These are phyloP conservation scores for Wickerhamiella siamensis DNA, from an alignment of 805 yeast species.

Conservation along the genomic window DNA sequence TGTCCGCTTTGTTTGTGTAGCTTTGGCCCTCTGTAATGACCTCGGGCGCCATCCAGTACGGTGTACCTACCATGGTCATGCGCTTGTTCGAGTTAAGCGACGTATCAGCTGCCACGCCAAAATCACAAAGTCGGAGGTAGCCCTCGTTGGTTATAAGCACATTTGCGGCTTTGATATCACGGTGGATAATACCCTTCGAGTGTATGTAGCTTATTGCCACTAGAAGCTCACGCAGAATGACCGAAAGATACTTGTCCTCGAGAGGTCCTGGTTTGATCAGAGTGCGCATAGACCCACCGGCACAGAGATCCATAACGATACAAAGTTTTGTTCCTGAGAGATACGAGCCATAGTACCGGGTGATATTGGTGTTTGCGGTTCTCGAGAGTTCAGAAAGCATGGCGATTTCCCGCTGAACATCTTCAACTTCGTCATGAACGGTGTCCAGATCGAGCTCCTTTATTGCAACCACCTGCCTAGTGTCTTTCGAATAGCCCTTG, in stretches of 20 bases:
- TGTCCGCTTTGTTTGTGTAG: conserved; percentile 67
- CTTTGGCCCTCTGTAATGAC: conserved; percentile 32
- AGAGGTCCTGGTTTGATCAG: conserved; percentile 72
- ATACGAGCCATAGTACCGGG: conserved; percentile 81
- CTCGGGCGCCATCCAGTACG: conserved; percentile 46
- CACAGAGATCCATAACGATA: conserved; percentile 96
- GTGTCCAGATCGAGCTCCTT: conserved; percentile 87
- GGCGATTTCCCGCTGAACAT: conserved; percentile 85
- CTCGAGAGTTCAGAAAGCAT: conserved; percentile 68
- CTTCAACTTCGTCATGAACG: conserved; percentile 84
- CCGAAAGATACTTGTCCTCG: conserved; percentile 70
- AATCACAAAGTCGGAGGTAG: conserved; percentile 81
- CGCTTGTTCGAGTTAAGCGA: conserved; percentile 62
- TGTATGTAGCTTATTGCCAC: conserved; percentile 72
- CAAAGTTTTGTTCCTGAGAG: conserved; percentile 81
- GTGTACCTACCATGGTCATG: conserved; percentile 72
- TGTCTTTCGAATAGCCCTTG: conserved; percentile 46
- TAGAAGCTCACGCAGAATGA: conserved; percentile 72
- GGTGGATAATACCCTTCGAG: conserved; percentile 78
- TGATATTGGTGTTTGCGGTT: conserved; percentile 64
- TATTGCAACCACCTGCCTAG: conserved; percentile 76
- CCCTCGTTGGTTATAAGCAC: conserved; percentile 83
- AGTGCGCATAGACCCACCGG: conserved; percentile 89
- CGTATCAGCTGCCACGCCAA: conserved; percentile 94
- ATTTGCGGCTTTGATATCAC: conserved; percentile 95